Conservation (phyloP, 2,329 filamentous ascomycete species). For the Cytospora paraplurivora region DNA sequence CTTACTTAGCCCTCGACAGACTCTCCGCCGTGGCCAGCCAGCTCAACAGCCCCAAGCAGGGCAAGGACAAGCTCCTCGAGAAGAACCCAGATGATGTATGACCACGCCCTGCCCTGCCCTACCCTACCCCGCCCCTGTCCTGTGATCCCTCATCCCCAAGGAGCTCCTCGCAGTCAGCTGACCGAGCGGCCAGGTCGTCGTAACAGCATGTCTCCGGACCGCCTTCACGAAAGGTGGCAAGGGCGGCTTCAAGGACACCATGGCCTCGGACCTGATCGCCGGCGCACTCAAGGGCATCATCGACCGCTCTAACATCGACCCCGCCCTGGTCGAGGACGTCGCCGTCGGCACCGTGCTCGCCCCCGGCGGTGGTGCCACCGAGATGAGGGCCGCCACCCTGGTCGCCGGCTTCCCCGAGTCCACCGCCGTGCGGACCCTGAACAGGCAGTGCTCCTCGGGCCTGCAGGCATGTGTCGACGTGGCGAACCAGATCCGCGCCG, state of each 20-base stretch:
- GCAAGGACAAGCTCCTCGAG: slow-evolving; percentile 60
- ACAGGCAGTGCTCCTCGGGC: slow-evolving; percentile 92
- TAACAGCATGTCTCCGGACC: slow-evolving; percentile 89
- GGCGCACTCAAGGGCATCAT: slow-evolving; percentile 82
- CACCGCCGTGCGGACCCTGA: slow-evolving; percentile 83
- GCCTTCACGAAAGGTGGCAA: slow-evolving; percentile 91
- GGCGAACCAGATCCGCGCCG: slow-evolving; percentile 85
- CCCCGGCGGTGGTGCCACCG: slow-evolving; percentile 91
- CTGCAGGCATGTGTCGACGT: slow-evolving; percentile 92
- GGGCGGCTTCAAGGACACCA: slow-evolving; percentile 94
- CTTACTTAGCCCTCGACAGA: slow-evolving; percentile 54
- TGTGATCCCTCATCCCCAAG: not conserved
- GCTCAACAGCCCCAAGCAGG: slow-evolving; percentile 51
- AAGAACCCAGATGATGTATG: slow-evolving; percentile 69
- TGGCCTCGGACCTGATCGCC: slow-evolving; percentile 80
- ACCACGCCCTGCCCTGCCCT: slow-evolving; percentile 3
- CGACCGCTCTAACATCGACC: slow-evolving; percentile 85
- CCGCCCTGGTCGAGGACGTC: slow-evolving; percentile 85
- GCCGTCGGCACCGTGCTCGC: slow-evolving; percentile 89
- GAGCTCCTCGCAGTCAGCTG: not conserved
- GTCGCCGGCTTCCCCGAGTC: slow-evolving; percentile 88
- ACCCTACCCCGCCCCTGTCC: not conserved
- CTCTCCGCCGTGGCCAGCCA: slow-evolving; percentile 64
- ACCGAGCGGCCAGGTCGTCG: slow-evolving; percentile 65
- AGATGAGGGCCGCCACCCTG: slow-evolving; percentile 90